Conservation (phyloP, 1,139 yeast genomes). For the Saccharomyces uvarum region DNA sequence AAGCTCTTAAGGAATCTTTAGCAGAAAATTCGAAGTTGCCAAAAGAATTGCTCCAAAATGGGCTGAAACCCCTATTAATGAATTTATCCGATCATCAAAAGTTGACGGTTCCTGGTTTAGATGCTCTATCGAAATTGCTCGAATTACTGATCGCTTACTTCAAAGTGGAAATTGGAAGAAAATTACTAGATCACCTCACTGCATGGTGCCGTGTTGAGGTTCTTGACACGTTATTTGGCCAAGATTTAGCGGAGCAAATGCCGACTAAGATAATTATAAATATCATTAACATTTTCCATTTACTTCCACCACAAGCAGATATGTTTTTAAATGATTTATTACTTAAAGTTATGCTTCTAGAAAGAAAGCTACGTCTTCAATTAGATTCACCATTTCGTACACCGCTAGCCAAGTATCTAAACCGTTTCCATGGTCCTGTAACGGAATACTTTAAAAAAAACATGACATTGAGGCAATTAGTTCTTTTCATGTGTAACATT, state of each 20-base stretch:
- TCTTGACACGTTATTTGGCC: constrained; percentile 36
- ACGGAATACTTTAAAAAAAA: constrained; percentile 62
- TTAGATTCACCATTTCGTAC: constrained; percentile 82
- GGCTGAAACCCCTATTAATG: constrained; percentile 90
- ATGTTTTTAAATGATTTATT: constrained; percentile 85
- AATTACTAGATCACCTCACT: constrained; percentile 82
- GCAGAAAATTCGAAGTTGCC: constrained; percentile 86
- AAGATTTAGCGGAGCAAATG: constrained; percentile 53
- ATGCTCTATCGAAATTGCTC: constrained; percentile 79
- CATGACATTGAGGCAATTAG: constrained; percentile 60
- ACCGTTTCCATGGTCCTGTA: constrained; percentile 74
- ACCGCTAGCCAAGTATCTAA: constrained; percentile 84
- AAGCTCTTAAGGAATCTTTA: constrained; percentile 75
- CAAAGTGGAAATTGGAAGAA: constrained; percentile 93
- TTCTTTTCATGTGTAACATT: constrained; percentile 30
- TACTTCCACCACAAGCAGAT: constrained; percentile 85
- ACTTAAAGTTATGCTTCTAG: constrained; percentile 67
- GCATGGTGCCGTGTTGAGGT: constrained; percentile 93
- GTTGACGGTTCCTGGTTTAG: constrained; percentile 80
- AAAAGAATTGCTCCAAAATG: constrained; percentile 85
- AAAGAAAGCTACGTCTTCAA: constrained; percentile 76
- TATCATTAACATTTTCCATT: constrained; percentile 82
- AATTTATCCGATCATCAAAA: constrained; percentile 89
- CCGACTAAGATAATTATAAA: constrained; percentile 84
- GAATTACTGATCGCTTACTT: constrained; percentile 86